Percentiles rank a stretch among this genome's conserved stretches.
phyloP scores from a whole-genome alignment of 1,139 yeast species.

The Scheffersomyces insectosa region DNA sequence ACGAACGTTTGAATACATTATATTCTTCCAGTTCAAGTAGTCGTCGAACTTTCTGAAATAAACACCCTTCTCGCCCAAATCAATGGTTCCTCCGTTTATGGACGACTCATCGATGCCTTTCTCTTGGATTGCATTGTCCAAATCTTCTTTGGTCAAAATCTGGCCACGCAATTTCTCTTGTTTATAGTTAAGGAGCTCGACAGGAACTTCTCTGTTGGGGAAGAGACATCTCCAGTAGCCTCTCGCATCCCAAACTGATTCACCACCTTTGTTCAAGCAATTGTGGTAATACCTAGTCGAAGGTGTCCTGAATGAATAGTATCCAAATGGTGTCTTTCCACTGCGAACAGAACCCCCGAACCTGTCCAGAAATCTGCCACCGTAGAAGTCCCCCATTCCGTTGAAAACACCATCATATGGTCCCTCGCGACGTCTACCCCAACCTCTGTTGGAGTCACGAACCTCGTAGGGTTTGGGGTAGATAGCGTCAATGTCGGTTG shows the following conservation, averaged over 20 bases:
- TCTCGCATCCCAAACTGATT: conserved; percentile 72
- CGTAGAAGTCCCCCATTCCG: background rate
- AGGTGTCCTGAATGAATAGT: conserved; percentile 64
- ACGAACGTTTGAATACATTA: conserved; percentile 47
- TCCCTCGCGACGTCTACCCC: background rate
- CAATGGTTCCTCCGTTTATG: conserved; percentile 23
- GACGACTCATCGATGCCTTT: conserved; percentile 5
- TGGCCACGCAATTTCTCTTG: conserved; percentile 22
- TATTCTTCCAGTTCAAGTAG: conserved; percentile 65
- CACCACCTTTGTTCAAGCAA: conserved; percentile 66
- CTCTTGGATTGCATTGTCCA: conserved; percentile 23
- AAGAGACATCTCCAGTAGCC: conserved; percentile 90
- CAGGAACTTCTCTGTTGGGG: conserved; percentile 54
- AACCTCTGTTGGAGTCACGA: background rate
- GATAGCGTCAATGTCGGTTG: conserved; percentile 2
- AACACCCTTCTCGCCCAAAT: conserved; percentile 41
- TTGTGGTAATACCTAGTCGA: conserved; percentile 57
- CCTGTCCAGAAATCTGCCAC: background rate
- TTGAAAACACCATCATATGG: background rate
- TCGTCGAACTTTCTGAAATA: conserved; percentile 65
- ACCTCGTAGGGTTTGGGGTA: conserved; percentile 3
- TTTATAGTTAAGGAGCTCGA: conserved; percentile 32
- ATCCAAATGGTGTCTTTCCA: conserved; percentile 44
- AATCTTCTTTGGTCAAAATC: conserved; percentile 55
- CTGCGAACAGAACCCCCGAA: conserved; percentile 4